These are phyloP conservation scores for Akanthomyces muscarius DNA, from an alignment of 2,329 filamentous ascomycete species.

Conservation along the genomic window DNA sequence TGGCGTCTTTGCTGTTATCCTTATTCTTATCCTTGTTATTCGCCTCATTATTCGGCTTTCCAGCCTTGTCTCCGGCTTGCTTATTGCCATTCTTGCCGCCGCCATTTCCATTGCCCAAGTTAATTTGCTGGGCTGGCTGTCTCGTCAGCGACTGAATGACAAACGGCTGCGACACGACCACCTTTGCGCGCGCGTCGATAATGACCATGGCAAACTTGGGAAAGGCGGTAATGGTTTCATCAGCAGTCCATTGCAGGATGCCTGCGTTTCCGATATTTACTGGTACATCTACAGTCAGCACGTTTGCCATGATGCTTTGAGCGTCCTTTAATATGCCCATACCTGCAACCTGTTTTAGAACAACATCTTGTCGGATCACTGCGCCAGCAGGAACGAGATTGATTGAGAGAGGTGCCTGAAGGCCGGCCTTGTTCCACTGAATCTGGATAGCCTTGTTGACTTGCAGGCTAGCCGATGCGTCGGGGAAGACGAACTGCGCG, in stretches of 20 bases:
- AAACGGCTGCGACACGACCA: conserved; percentile 20
- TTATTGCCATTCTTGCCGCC: conserved; percentile 14
- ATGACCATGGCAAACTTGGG: conserved; percentile 24
- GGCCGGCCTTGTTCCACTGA: conserved; percentile 22
- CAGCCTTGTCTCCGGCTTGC: background rate
- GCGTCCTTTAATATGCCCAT: background rate
- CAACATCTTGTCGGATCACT: conserved; percentile 18
- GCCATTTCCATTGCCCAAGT: background rate
- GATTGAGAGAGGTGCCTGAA: conserved; percentile 23
- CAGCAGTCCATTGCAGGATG: conserved; percentile 22
- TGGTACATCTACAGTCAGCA: background rate
- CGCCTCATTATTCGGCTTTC: background rate
- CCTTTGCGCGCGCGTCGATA: conserved; percentile 19
- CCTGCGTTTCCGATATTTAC: conserved; percentile 23
- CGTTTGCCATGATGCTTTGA: too few relatives aligned
- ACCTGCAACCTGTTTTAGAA: conserved; percentile 24
- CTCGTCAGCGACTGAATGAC: conserved; percentile 14
- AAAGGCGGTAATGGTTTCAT: conserved; percentile 22
- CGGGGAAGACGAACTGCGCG: conserved; percentile 21
- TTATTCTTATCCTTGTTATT: background rate
- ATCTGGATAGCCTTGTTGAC: conserved; percentile 21
- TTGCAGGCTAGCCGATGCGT: conserved; percentile 13
- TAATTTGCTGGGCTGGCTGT: conserved; percentile 8
- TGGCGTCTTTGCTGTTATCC: conserved; percentile 1
- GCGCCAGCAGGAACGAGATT: conserved; percentile 22